Percentiles rank a stretch among this genome's conserved stretches.
Evolutionary conservation across 2,329 filamentous ascomycete species (phyloP).

Genomic region (Xylariales sp.): DNA sequence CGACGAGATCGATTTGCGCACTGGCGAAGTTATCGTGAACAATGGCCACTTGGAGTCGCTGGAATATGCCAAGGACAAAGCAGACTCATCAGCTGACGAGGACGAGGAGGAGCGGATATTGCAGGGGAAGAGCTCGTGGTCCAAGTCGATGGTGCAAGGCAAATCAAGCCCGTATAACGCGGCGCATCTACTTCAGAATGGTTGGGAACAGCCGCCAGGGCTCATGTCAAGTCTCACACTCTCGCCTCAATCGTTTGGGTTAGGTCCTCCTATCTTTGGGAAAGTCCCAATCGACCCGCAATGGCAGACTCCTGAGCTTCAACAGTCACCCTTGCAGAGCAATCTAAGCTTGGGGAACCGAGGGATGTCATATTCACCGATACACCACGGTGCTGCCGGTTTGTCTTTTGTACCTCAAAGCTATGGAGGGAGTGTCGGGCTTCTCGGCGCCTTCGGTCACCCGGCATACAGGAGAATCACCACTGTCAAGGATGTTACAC

Average conservation of each 20-base stretch:
- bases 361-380: background rate
- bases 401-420: background rate
- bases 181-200: background rate
- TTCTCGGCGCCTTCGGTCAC: background rate
- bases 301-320: slow-evolving; percentile 34
- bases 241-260: slow-evolving; percentile 15
- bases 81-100: slow-evolving; percentile 29
- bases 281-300: slow-evolving; percentile 27
- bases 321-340: background rate
- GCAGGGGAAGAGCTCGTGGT: slow-evolving; percentile 21
- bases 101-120: slow-evolving; percentile 32
- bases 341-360: background rate
- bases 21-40: slow-evolving; percentile 79
- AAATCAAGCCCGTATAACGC: slow-evolving; percentile 9
- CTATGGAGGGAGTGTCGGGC: background rate
- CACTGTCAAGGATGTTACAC: slow-evolving; percentile 3
- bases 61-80: slow-evolving; percentile 29
- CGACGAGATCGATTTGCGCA: slow-evolving; percentile 83
- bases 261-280: slow-evolving; percentile 13
- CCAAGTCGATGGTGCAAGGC: slow-evolving; percentile 11
- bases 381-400: background rate
- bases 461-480: slow-evolving; percentile 3
- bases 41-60: slow-evolving; percentile 74
- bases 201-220: slow-evolving; percentile 9
- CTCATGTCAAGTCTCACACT: slow-evolving; percentile 17